Conservation (phyloP, 2,329 filamentous ascomycete genomes). For the Ophiostoma perfectum region DNA sequence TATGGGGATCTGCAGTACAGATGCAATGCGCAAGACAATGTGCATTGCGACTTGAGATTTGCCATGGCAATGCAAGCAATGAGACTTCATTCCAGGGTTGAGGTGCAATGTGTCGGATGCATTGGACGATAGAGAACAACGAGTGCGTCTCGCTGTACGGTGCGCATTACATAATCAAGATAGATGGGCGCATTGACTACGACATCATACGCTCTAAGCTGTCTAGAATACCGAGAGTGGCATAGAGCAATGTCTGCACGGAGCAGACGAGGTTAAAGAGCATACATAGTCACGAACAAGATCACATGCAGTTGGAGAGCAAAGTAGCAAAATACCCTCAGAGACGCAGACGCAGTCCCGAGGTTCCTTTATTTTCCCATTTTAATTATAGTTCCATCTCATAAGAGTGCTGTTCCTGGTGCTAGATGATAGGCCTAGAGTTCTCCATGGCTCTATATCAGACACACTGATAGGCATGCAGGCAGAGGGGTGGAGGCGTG, state of each 20-base stretch:
- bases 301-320: neutral
- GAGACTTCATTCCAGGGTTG: neutral
- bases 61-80: neutral
- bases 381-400: neutral
- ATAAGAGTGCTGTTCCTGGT: neutral
- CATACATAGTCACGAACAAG: neutral
- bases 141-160: neutral
- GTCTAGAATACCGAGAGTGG: neutral
- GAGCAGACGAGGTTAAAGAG: no score
- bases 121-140: neutral
- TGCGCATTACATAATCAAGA: neutral
- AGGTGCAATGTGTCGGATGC: neutral
- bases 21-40: neutral
- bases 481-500: neutral
- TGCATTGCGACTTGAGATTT: neutral
- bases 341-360: neutral
- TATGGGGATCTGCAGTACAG: neutral
- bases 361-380: conserved; percentile 9
- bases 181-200: neutral
- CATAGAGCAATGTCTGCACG: neutral
- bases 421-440: neutral
- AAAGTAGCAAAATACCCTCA: conserved; percentile 4
- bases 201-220: neutral
- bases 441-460: neutral
- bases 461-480: neutral